These are phyloP conservation scores for Oldenlandia corymbosa DNA, from an alignment of 257 asterid species.

Conservation along the genomic window DNA sequence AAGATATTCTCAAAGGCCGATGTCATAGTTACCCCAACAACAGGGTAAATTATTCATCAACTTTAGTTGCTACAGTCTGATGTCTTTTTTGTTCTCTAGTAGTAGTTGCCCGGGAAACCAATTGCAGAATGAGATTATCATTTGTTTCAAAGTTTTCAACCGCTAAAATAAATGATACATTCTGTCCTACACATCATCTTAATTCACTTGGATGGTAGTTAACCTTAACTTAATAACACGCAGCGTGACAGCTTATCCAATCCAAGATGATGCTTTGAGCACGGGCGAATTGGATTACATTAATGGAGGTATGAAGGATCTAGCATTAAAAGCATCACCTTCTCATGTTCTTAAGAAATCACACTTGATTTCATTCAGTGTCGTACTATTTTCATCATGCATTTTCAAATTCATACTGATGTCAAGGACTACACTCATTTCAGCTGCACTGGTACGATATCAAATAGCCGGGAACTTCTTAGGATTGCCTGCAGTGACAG, in stretches of 20 bases:
- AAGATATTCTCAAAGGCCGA: conserved; percentile 67
- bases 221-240: too few relatives aligned
- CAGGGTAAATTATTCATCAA: conserved; percentile 42
- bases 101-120: too few relatives aligned
- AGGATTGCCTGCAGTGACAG: conserved; percentile 82
- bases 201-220: too few relatives aligned
- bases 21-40: conserved; percentile 87
- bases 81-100: too few relatives aligned
- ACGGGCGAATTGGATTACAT: conserved; percentile 93
- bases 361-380: neutral
- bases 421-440: neutral
- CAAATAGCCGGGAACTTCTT: conserved; percentile 85
- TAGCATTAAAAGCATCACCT: too few relatives aligned
- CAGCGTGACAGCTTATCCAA: conserved; percentile 77
- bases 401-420: neutral
- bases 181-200: neutral
- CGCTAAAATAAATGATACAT: neutral
- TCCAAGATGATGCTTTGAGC: conserved; percentile 46
- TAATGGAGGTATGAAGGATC: conserved; percentile 67
- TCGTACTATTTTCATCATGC: too few relatives aligned
- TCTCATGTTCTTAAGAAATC: neutral
- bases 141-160: neutral
- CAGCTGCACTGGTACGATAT: conserved; percentile 89
- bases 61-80: neutral
- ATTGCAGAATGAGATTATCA: too few relatives aligned